phyloP scores from a whole-genome alignment of 2,329 filamentous ascomycete species.

The Corynespora cassiicola region DNA sequence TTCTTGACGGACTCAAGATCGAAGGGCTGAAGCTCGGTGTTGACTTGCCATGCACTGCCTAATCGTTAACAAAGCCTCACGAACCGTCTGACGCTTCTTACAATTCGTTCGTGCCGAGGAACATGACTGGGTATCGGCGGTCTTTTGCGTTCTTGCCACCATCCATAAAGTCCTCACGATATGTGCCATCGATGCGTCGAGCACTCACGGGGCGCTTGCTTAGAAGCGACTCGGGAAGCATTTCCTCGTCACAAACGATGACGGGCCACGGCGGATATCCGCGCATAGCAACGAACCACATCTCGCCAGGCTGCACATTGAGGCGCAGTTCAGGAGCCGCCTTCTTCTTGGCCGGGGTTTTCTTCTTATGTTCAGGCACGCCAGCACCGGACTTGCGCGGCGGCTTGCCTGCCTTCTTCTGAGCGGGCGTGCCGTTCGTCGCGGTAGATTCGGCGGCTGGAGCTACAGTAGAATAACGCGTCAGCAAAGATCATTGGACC shows the following conservation, averaged over 20 bases:
- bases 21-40: conserved; percentile 80
- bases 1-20: conserved; percentile 75
- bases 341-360: conserved; percentile 75
- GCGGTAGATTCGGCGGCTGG: conserved; percentile 44
- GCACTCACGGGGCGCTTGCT: conserved; percentile 84
- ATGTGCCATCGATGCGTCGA: conserved; percentile 80
- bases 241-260: conserved; percentile 91
- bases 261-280: conserved; percentile 94
- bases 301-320: conserved; percentile 87
- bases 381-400: conserved; percentile 76
- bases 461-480: conserved; percentile 40
- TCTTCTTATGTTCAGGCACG: conserved; percentile 75
- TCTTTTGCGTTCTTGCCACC: conserved; percentile 86
- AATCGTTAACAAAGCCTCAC: conserved; percentile 1
- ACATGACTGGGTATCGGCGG: conserved; percentile 94
- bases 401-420: conserved; percentile 34
- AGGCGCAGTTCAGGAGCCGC: conserved; percentile 72
- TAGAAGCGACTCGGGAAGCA: conserved; percentile 82
- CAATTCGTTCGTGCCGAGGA: conserved; percentile 95
- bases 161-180: conserved; percentile 84
- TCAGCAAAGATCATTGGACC: conserved; percentile 31
- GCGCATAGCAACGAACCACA: conserved; percentile 92
- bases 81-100: conserved; percentile 64
- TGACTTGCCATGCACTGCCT: conserved; percentile 85
- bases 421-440: conserved; percentile 58